phyloP scores from a whole-genome alignment of 768 basidiomycete genomes.

The Mycena kentingensis region DNA sequence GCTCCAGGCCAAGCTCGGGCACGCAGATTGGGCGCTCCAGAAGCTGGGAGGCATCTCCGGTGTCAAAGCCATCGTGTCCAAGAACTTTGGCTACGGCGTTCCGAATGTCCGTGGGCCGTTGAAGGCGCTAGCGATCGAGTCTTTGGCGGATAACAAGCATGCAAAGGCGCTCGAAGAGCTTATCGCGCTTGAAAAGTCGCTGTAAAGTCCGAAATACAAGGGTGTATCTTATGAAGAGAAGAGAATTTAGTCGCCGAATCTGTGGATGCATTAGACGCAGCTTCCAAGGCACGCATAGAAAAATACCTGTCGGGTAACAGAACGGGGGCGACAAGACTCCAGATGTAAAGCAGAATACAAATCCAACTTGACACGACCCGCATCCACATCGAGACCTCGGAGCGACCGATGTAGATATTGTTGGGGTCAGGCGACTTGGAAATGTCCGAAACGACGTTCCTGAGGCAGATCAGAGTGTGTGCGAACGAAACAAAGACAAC shows the following conservation, averaged over 20 bases:
- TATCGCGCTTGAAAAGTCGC: slow-evolving; percentile 47
- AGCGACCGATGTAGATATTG: slow-evolving; percentile 91
- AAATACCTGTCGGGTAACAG: slow-evolving; percentile 84
- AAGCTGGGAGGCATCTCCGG: slow-evolving; percentile 70
- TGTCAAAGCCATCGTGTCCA: slow-evolving; percentile 62
- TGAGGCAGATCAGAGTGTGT: slow-evolving; percentile 27
- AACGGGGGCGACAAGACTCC: slow-evolving; percentile 88
- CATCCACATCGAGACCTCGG: slow-evolving; percentile 99
- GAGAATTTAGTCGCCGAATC: slow-evolving; percentile 29
- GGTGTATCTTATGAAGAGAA: background rate
- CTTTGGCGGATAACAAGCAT: slow-evolving; percentile 40
- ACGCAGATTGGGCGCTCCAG: slow-evolving; percentile 65
- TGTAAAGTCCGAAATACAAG: slow-evolving; percentile 19
- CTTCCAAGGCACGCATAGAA: background rate
- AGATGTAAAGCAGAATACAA: slow-evolving; percentile 81
- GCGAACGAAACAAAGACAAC: slow-evolving; percentile 31
- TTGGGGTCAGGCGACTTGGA: slow-evolving; percentile 52
- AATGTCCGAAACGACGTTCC: slow-evolving; percentile 73
- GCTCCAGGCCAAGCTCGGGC: slow-evolving; percentile 61
- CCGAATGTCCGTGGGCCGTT: slow-evolving; percentile 52
- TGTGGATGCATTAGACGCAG: slow-evolving; percentile 4
- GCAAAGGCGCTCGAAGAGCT: slow-evolving; percentile 46
- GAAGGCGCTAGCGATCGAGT: slow-evolving; percentile 39
- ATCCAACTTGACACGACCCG: slow-evolving; percentile 95
- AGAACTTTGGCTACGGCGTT: slow-evolving; percentile 66